Conservation (phyloP, 208 protist species). For the Trypanosoma melophagium region DNA sequence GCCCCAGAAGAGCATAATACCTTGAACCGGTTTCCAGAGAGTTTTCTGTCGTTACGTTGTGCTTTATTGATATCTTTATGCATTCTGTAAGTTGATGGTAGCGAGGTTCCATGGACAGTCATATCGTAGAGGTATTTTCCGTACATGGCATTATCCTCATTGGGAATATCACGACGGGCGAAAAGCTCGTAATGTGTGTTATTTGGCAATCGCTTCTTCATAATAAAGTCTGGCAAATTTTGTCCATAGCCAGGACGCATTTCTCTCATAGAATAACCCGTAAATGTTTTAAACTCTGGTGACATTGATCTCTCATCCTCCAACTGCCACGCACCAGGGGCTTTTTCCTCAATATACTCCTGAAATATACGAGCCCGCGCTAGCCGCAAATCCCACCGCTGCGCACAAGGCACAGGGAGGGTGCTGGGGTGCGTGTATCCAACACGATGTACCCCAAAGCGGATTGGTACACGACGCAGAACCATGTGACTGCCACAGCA, state of each 20-base stretch:
- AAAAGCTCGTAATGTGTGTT: conserved; percentile 91
- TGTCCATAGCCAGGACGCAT: conserved; percentile 88
- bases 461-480: conserved; percentile 15
- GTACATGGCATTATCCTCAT: conserved; percentile 91
- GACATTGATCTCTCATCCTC: conserved; percentile 91
- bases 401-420: conserved; percentile 80
- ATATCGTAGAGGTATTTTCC: conserved; percentile 87
- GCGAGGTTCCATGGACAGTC: conserved; percentile 83
- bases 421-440: conserved; percentile 63
- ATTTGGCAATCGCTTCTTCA: conserved; percentile 89
- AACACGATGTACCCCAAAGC: conserved; percentile 68
- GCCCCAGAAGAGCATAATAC: conserved; percentile 68
- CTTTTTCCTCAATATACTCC: conserved; percentile 90
- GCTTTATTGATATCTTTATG: conserved; percentile 92
- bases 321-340: conserved; percentile 84
- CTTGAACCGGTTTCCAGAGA: conserved; percentile 87
- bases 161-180: conserved; percentile 83
- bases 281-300: conserved; percentile 89
- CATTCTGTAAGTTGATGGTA: conserved; percentile 87
- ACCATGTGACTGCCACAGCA: conserved; percentile 7
- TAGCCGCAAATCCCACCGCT: conserved; percentile 87
- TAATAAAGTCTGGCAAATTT: conserved; percentile 82
- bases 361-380: conserved; percentile 85
- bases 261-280: conserved; percentile 81
- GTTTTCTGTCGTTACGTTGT: conserved; percentile 88